phyloP scores from a whole-genome alignment of 208 protist species.

The Paratrypanosoma confusum region DNA sequence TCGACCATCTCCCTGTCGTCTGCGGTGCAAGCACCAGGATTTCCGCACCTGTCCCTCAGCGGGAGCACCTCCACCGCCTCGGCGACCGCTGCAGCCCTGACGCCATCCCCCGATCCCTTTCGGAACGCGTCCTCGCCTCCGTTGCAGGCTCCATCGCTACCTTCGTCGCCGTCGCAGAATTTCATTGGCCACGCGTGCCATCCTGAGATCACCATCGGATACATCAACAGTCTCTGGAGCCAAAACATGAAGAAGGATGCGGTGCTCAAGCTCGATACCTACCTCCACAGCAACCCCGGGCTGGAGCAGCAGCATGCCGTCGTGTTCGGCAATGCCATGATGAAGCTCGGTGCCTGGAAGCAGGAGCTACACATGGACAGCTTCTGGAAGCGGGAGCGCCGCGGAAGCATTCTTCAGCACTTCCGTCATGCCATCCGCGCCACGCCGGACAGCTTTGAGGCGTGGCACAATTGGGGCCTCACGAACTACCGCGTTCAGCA shows the following conservation, averaged over 20 bases:
- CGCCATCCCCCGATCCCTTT: neutral
- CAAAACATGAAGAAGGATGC: constrained; percentile 67
- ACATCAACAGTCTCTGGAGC: constrained; percentile 74
- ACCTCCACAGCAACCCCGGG: constrained; percentile 32
- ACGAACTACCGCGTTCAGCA: constrained; percentile 95
- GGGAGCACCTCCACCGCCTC: constrained; percentile 18
- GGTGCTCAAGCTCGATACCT: constrained; percentile 60
- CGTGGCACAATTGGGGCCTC: constrained; percentile 97
- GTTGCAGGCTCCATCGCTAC: neutral
- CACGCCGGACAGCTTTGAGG: constrained; percentile 72
- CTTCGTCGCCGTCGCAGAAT: neutral
- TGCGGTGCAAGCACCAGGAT: neutral
- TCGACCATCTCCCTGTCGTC: neutral
- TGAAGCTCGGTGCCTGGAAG: constrained; percentile 77
- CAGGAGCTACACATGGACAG: constrained; percentile 72
- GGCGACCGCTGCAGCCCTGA: too few relatives aligned
- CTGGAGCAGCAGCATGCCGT: constrained; percentile 48
- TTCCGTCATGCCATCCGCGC: constrained; percentile 80
- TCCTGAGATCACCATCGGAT: constrained; percentile 53
- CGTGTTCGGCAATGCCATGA: constrained; percentile 67
- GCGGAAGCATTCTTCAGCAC: constrained; percentile 61
- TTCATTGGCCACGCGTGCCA: neutral
- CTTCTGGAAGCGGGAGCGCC: constrained; percentile 67
- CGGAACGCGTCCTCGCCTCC: neutral
- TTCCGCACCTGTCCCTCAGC: constrained; percentile 5